These are phyloP conservation scores for Coemansia sp. DNA, from an alignment of 192 early-diverging fungal genomes.

Conservation along the genomic window DNA sequence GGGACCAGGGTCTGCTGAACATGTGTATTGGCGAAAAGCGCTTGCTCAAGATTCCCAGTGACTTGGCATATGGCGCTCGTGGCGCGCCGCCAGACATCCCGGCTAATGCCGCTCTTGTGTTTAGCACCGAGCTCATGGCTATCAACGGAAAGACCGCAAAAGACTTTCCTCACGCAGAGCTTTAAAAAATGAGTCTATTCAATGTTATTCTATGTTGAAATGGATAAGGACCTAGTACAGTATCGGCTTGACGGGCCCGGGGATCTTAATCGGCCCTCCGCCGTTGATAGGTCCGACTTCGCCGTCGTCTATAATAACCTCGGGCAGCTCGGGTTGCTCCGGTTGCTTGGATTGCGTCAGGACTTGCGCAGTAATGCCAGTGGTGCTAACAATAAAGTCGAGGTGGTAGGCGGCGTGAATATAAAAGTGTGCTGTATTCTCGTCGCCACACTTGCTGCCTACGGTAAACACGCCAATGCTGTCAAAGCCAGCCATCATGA, in stretches of 20 bases:
- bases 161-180: slow-evolving; percentile 15
- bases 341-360: neutral
- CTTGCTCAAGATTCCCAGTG: slow-evolving; percentile 75
- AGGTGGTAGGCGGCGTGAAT: slow-evolving; percentile 37
- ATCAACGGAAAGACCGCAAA: slow-evolving; percentile 36
- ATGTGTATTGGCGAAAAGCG: slow-evolving; percentile 90
- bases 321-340: neutral
- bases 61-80: slow-evolving; percentile 78
- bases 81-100: slow-evolving; percentile 78
- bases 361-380: slow-evolving; percentile 20
- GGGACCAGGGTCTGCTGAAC: slow-evolving; percentile 85
- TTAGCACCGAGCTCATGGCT: slow-evolving; percentile 75
- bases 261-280: too few species aligned
- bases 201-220: too few species aligned
- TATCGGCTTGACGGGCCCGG: neutral
- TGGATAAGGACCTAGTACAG: neutral
- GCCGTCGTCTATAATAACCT: neutral
- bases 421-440: slow-evolving; percentile 37
- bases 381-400: slow-evolving; percentile 33
- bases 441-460: slow-evolving; percentile 8
- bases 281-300: neutral
- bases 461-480: slow-evolving; percentile 19
- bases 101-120: slow-evolving; percentile 73
- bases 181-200: slow-evolving; percentile 5
- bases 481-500: slow-evolving; percentile 34